These are phyloP conservation scores for Colletotrichum liriopes DNA, from an alignment of 2,329 filamentous ascomycete species.

Conservation along the genomic window DNA sequence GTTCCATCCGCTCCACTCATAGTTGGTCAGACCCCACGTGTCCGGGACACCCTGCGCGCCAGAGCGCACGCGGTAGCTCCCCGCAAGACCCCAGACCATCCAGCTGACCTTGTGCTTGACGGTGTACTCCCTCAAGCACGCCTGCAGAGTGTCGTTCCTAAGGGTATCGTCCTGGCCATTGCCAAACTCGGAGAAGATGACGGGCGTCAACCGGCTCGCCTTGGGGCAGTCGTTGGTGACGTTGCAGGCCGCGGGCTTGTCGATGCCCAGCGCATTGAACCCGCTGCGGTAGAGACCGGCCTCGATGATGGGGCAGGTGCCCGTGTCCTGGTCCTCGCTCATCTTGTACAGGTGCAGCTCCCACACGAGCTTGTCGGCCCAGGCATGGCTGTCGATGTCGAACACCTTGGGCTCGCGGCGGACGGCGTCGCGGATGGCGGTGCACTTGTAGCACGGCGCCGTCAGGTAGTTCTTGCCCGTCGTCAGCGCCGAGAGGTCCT, in stretches of 20 bases:
- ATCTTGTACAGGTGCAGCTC: conserved; percentile 60
- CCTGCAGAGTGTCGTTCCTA: conserved; percentile 53
- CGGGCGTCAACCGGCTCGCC: conserved; percentile 58
- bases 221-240: conserved; percentile 59
- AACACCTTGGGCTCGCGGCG: conserved; percentile 60
- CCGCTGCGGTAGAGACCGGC: conserved; percentile 65
- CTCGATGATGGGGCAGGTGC: conserved; percentile 63
- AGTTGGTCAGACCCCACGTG: conserved; percentile 64
- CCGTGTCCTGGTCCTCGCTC: conserved; percentile 57
- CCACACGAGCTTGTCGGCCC: conserved; percentile 64
- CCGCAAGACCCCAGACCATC: conserved; percentile 66
- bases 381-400: conserved; percentile 61
- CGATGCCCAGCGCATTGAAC: conserved; percentile 60
- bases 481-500: conserved; percentile 62
- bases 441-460: conserved; percentile 42
- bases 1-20: conserved; percentile 64
- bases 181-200: conserved; percentile 64
- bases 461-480: conserved; percentile 35
- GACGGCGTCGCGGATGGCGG: conserved; percentile 35
- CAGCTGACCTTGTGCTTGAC: conserved; percentile 61
- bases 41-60: conserved; percentile 63
- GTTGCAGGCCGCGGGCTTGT: conserved; percentile 43
- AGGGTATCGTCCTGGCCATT: conserved; percentile 61
- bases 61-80: conserved; percentile 64
- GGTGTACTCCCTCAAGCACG: conserved; percentile 62